Conservation (phyloP, 306 rosid species). For the Prunus dulcis region DNA sequence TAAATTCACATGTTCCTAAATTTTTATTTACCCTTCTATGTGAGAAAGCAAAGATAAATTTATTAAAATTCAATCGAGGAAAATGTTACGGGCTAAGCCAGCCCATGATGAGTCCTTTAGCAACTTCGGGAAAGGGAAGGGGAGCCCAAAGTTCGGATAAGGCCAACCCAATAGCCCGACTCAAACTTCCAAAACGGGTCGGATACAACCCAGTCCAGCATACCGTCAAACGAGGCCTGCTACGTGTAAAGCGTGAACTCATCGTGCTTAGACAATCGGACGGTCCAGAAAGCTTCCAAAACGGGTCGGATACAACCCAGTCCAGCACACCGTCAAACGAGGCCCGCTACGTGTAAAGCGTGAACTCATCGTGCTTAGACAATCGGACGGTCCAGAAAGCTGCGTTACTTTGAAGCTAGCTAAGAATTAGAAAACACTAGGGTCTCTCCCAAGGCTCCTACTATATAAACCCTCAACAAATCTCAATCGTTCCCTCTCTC, state of each 20-base stretch:
- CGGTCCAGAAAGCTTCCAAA: constrained; percentile 19
- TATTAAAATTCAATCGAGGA: too few species aligned
- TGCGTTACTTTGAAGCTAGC: constrained; percentile 41
- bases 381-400: constrained; percentile 42
- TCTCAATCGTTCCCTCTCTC: neutral
- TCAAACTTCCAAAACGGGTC: neutral
- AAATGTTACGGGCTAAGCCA: too few species aligned
- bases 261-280: constrained; percentile 24
- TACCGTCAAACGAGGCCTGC: neutral
- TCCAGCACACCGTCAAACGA: neutral
- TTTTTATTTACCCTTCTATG: too few species aligned
- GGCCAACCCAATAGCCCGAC: neutral
- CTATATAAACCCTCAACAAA: constrained; percentile 11
- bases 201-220: neutral
- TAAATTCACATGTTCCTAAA: too few species aligned
- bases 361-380: neutral
- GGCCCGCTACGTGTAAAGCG: neutral
- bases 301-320: neutral
- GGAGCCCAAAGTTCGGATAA: neutral
- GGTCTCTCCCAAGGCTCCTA: constrained; percentile 12
- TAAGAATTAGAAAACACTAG: constrained; percentile 5
- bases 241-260: neutral
- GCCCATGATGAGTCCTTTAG: too few species aligned
- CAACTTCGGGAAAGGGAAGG: neutral
- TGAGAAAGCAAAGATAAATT: too few species aligned